A percentile compares a stretch with the other conserved stretches of the same genome.
phyloP scores from a whole-genome alignment of 1,284 basidiomycete species.

The Boletellus deceptivus region DNA sequence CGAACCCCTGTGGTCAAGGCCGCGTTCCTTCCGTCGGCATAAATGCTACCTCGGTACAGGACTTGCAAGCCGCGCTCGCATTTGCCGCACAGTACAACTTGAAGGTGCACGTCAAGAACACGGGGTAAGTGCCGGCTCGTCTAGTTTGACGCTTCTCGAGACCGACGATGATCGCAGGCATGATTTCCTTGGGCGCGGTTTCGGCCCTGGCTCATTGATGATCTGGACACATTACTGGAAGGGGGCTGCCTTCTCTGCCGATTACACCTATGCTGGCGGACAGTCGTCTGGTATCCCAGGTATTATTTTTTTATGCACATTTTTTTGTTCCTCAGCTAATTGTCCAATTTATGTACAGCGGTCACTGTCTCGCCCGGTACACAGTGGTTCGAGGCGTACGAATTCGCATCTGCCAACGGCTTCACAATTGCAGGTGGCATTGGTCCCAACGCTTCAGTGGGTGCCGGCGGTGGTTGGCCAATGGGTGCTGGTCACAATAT shows the following conservation, averaged over 20 bases:
- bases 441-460: conserved; percentile 31
- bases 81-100: no score
- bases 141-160: no score
- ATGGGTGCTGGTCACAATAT: conserved; percentile 44
- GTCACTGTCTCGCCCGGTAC: background rate
- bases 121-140: no score
- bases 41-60: no score
- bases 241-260: background rate
- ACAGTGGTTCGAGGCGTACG: conserved; percentile 1
- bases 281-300: background rate
- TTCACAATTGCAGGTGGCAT: background rate
- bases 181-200: no score
- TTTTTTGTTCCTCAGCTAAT: background rate
- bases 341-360: background rate
- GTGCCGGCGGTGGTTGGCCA: conserved; percentile 41
- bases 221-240: background rate
- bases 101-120: no score
- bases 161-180: no score
- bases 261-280: background rate
- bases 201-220: background rate
- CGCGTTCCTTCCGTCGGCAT: no score
- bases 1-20: no score
- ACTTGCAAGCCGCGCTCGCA: no score
- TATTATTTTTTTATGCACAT: background rate
- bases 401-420: background rate